Evolutionary conservation across 2,329 filamentous ascomycete species (phyloP).

Genomic region (Colletotrichum phormii): DNA sequence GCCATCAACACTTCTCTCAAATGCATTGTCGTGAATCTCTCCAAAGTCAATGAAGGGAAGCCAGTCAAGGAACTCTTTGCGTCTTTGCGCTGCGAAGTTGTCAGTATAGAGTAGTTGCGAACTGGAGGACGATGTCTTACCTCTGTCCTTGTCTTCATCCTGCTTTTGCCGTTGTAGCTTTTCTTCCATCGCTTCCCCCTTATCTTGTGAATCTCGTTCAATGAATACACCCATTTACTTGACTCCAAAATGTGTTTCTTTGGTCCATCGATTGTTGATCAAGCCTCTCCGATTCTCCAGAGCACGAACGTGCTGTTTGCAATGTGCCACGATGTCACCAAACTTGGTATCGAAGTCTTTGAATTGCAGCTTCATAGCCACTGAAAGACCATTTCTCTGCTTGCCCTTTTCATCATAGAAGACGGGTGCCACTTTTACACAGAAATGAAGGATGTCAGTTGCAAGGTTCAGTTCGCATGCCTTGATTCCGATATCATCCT

Average conservation of each 20-base stretch:
- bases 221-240: not conserved
- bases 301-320: not conserved
- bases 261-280: not conserved
- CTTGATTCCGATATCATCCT: not conserved
- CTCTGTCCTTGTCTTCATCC: not conserved
- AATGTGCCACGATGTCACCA: not conserved
- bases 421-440: not conserved
- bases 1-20: not conserved
- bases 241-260: not conserved
- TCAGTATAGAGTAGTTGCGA: not conserved
- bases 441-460: constrained; percentile 7
- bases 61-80: not conserved
- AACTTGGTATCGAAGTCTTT: constrained; percentile 12
- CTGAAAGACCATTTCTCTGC: not conserved
- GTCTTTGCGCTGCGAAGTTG: not conserved
- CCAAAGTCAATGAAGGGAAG: constrained; percentile 7
- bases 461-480: constrained; percentile 2
- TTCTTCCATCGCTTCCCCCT: not conserved
- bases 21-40: not conserved
- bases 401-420: not conserved
- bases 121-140: not conserved
- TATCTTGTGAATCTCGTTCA: not conserved
- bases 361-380: not conserved
- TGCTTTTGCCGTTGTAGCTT: not conserved
- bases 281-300: not conserved